phyloP scores from a whole-genome alignment of 176 grass and related monocot species.

The Oryza punctata region DNA sequence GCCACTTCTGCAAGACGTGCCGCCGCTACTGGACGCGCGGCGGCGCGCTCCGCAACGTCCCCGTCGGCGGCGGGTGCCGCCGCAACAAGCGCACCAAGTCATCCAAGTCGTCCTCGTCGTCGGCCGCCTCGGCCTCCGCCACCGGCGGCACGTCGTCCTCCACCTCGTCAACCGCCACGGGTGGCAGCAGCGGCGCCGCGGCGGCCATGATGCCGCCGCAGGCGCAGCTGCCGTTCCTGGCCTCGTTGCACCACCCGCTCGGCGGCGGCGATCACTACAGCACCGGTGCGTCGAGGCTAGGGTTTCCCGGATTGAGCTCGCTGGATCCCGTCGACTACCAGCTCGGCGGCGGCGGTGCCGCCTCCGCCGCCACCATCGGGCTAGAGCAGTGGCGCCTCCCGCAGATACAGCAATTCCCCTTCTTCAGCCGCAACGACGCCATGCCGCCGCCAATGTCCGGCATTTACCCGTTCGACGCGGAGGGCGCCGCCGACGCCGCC shows the following conservation, averaged over 20 bases:
- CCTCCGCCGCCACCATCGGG: conserved; percentile 29
- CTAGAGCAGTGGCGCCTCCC: conserved; percentile 80
- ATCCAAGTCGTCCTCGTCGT: conserved; percentile 56
- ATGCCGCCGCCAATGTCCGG: conserved; percentile 46
- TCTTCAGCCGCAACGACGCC: conserved; percentile 50
- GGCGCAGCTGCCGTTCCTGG: conserved; percentile 59
- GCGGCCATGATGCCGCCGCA: conserved; percentile 34
- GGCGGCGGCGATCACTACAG: conserved; percentile 49
- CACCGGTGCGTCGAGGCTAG: conserved; percentile 58
- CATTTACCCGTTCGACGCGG: conserved; percentile 62
- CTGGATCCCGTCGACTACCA: conserved; percentile 68
- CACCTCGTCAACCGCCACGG: conserved; percentile 42
- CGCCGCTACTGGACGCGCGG: conserved; percentile 95
- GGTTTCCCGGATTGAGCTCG: conserved; percentile 61
- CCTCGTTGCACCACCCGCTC: conserved; percentile 62
- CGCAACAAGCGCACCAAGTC: conserved; percentile 94
- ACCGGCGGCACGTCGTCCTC: conserved; percentile 49
- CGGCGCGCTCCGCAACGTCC: conserved; percentile 79
- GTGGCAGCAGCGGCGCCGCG: conserved; percentile 21
- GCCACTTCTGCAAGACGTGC: conserved; percentile 99
- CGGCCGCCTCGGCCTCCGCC: conserved; percentile 42
- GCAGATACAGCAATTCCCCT: conserved; percentile 80
- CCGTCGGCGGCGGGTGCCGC: conserved; percentile 86
- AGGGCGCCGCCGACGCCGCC: conserved; percentile 34
- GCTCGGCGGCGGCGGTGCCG: conserved; percentile 32